Base-by-base conservation (phyloP, 345 rosid species). In the sweet orange (Citrus sinensis) region DNA sequence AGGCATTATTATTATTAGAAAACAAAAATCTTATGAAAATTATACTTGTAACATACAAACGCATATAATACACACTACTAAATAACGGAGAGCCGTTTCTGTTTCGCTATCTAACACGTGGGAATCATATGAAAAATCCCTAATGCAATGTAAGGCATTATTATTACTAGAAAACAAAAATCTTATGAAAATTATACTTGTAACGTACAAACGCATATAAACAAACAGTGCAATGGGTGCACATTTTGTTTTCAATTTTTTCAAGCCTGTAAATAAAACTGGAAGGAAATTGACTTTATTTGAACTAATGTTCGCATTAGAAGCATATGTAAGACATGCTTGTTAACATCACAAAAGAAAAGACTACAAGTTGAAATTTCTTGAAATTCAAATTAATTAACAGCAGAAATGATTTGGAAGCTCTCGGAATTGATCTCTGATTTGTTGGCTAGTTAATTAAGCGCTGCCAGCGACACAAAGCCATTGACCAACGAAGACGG, bases 401-500 rank as follows among this genome's bases (percentile, higher is more conserved):
- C 69, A 32, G 4, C 69, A 19, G 13, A 24, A 17, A 65, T 3
- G 9, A 34, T 16, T 34, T 9, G 1, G 49, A 17, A 64, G n/a
- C 40, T 63, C 32, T 71, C 20, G 2, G 51, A 11, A 11, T 46
- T 13, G 13, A 13, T 46, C 51, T 13, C 22, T 54, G 58, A 54
- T 54, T 54, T 16, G 58, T 54, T 17, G 58, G 17, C 51, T 46
- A 46, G 0, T 46, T 46, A 46, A 17, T 66, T 25, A 22, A 42
- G 81, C 39, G 1, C 58, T 55, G 60, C 86, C 83, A 6, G 54
- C 70, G 42, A 83, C 77, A 35, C 89, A 85, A 17, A 88, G 73
- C 86, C 88, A 86, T 65, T 85, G 88, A 22, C 87, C 87, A 34
- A 80, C 54, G 58, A 85, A 85, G 71, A 83, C 72, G 1, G 42